These are phyloP conservation scores for Urostyla sp. DNA, from an alignment of 73 alveolate genomes.

Conservation along the genomic window DNA sequence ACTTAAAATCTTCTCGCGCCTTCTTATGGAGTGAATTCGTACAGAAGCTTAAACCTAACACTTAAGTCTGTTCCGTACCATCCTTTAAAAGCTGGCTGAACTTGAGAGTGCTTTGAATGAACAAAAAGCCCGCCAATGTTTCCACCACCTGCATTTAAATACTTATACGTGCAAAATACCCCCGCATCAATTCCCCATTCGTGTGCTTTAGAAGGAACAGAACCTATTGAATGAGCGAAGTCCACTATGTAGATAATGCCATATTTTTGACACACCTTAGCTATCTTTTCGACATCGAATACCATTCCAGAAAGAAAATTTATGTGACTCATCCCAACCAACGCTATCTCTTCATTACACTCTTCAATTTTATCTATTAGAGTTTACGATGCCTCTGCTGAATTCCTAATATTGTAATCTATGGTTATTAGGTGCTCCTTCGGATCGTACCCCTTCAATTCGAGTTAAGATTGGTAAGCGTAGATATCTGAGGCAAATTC, in stretches of 20 bases:
- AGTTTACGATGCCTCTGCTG: conserved; percentile 11
- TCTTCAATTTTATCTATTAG: conserved; percentile 11
- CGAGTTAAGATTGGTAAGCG: conserved; percentile 23
- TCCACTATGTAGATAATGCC: conserved; percentile 40
- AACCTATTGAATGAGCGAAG: conserved; percentile 76
- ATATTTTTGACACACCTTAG: conserved; percentile 18
- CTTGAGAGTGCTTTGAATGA: conserved; percentile 61
- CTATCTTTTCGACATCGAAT: conserved; percentile 26
- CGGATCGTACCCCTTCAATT: not conserved
- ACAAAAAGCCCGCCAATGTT: conserved; percentile 70
- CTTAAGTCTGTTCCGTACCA: conserved; percentile 60
- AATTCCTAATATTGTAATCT: not conserved
- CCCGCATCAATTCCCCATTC: conserved; percentile 76
- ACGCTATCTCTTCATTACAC: not conserved
- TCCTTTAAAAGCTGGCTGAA: conserved; percentile 29
- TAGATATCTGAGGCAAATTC: conserved; percentile 35
- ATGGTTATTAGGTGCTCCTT: conserved; percentile 13
- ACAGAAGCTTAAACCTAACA: conserved; percentile 55
- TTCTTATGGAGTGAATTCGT: conserved; percentile 37
- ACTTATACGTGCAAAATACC: conserved; percentile 69
- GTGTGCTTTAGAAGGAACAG: conserved; percentile 54
- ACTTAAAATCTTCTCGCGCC: conserved; percentile 71
- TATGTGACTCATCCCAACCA: conserved; percentile 35
- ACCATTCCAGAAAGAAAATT: conserved; percentile 2
- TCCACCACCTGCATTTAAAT: conserved; percentile 73